Evolutionary conservation across 2,329 filamentous ascomycete genomes (phyloP).

Genomic region (Sporothrix phasma): DNA sequence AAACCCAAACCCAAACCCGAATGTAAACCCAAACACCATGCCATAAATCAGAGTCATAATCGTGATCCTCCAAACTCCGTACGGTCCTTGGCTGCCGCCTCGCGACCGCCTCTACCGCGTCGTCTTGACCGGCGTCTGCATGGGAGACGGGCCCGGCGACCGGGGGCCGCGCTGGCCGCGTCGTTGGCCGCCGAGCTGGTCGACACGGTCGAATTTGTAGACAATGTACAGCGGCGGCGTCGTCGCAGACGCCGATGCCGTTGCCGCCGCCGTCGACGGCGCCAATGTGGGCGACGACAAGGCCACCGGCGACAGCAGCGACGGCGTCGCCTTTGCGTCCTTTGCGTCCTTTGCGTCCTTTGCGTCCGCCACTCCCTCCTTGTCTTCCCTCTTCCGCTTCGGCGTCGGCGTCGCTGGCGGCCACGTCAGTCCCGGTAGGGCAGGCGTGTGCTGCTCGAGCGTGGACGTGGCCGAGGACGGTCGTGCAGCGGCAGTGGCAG

Average conservation of each 20-base stretch:
- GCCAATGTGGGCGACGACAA: too few species aligned
- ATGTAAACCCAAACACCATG: not conserved
- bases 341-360: too few species aligned
- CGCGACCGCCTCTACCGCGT: too few species aligned
- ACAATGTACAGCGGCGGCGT: slow-evolving; percentile 9
- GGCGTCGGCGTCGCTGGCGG: not conserved
- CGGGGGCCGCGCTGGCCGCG: slow-evolving; percentile 3
- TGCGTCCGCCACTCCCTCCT: not conserved
- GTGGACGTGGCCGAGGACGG: not conserved
- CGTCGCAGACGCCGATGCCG: too few species aligned
- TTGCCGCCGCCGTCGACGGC: not conserved
- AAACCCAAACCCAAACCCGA: not conserved
- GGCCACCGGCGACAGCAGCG: too few species aligned
- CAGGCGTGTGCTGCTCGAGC: not conserved
- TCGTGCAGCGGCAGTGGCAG: not conserved
- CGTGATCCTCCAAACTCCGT: not conserved
- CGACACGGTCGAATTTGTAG: slow-evolving; percentile 18
- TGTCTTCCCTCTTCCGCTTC: not conserved
- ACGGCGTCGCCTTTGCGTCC: too few species aligned
- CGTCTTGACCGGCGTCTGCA: too few species aligned
- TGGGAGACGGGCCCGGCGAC: too few species aligned
- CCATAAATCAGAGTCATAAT: not conserved
- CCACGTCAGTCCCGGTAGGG: not conserved
- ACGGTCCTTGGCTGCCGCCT: too few species aligned
- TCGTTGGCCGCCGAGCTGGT: slow-evolving; percentile 16